Evolutionary conservation across 129 eudicot genomes (phyloP), one percentile per base, ranked within the genome.

Genomic region (Flaveria robusta): DNA sequence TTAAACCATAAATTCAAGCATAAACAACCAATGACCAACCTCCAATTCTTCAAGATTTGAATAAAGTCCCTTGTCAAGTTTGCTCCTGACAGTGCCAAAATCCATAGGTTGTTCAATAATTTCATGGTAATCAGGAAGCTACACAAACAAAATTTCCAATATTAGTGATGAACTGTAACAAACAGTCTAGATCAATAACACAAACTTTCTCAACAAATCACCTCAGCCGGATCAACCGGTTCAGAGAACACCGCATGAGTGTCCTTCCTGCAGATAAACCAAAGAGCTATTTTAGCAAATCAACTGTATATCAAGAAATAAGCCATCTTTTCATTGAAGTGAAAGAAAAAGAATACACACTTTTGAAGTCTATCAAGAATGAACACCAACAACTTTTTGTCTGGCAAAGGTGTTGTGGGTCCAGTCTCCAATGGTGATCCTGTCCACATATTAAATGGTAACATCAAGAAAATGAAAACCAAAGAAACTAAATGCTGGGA

Each of bases 311-410:
- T 55, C 59, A 72, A 42, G 39, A 71, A 66, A 71, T 66, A 73
- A 70, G 62, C 73, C 20, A 81, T 22, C 76, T 68, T 72, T 52
- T 54, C 52, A 78, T 13, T n/a, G 78, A 76, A 78, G 80, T 50
- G 68, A 77, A 79, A 81, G 79, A 66, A 74, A 73, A 86, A 83
- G 71, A 69, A 29, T 66, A 79, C 89, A 72, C 74, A 94, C 99
- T 91, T 91, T 89, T 94, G 99, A 80, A 94, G 97, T 77, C 92
- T 94, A 74, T 94, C 96, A 86, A 94, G 97, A 78, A 94, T 87
- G 92, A 91, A 88, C 66, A 89, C 83, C 90, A 94, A 85, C 87
- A 88, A 82, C 90, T 87, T 91, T 94, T 89, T 89, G 82, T 94
- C 97, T 83, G 96, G 97, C 93, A 91, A 90, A 87, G 96, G 92